These are phyloP conservation scores for Penicillium sp. DNA, from an alignment of 2,329 filamentous ascomycete species.

Conservation along the genomic window DNA sequence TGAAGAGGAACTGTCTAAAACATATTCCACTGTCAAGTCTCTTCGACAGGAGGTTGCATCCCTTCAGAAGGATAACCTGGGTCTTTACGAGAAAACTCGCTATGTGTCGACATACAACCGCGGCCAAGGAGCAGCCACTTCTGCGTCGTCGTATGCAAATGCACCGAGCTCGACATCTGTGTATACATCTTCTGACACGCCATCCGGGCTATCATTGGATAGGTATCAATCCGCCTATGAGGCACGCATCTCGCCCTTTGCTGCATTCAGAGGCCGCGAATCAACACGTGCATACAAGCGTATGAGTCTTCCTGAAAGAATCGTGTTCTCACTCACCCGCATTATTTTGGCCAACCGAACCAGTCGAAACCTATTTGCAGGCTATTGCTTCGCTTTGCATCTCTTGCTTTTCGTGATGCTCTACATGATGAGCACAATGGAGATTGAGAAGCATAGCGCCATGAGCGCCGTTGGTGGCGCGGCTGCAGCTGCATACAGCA, in stretches of 20 bases:
- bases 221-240: constrained; percentile 93
- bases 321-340: constrained; percentile 86
- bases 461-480: constrained; percentile 55
- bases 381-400: constrained; percentile 88
- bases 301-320: constrained; percentile 88
- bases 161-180: constrained; percentile 78
- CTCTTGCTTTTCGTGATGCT: constrained; percentile 83
- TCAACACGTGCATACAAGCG: constrained; percentile 86
- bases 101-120: constrained; percentile 95
- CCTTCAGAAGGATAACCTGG: constrained; percentile 93
- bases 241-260: constrained; percentile 92
- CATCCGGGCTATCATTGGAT: constrained; percentile 72
- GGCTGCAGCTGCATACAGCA: constrained; percentile 42
- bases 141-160: constrained; percentile 63
- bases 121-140: constrained; percentile 62
- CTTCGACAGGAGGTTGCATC: constrained; percentile 88
- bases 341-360: constrained; percentile 88
- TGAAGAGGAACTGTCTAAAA: constrained; percentile 85
- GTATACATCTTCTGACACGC: constrained; percentile 62
- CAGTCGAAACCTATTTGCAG: constrained; percentile 91
- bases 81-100: constrained; percentile 94
- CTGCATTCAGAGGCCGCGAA: constrained; percentile 92
- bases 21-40: constrained; percentile 79
- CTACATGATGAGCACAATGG: constrained; percentile 76
- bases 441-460: constrained; percentile 66